Evolutionary conservation across 371 early-diverging fungal genomes (phyloP).

Genomic region (Coemansia sp.): DNA sequence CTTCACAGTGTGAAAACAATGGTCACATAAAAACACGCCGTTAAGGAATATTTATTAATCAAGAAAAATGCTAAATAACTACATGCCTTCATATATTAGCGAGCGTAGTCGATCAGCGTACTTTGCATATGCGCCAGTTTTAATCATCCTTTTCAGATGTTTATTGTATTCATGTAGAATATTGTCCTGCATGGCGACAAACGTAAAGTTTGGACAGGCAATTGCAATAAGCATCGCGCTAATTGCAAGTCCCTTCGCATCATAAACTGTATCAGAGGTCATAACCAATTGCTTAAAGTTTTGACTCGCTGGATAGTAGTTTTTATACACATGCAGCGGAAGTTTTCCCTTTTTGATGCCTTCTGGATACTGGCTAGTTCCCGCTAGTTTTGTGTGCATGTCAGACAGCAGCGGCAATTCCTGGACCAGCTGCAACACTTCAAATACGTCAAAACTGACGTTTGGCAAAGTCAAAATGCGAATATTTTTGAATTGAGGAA

Average conservation of each 20-base stretch:
- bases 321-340: slow-evolving; percentile 6
- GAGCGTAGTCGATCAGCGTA: background rate
- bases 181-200: background rate
- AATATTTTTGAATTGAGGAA: too few species aligned
- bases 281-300: background rate
- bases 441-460: background rate
- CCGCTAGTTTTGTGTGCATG: background rate
- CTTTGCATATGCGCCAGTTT: background rate
- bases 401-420: slow-evolving; percentile 2
- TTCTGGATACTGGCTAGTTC: background rate
- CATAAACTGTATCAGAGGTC: background rate
- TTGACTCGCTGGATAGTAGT: background rate
- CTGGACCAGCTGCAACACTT: background rate
- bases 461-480: slow-evolving; percentile 1
- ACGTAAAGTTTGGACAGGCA: slow-evolving; percentile 4
- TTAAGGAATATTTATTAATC: too few species aligned
- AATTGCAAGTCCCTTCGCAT: background rate
- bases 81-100: slow-evolving; percentile 1
- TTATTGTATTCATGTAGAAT: background rate
- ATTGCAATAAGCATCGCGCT: background rate
- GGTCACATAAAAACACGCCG: too few species aligned
- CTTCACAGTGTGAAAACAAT: too few species aligned
- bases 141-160: background rate
- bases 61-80: background rate
- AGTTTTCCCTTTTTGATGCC: background rate